These are phyloP conservation scores for Malus fusca DNA, from an alignment of 306 rosid species.

Conservation along the genomic window DNA sequence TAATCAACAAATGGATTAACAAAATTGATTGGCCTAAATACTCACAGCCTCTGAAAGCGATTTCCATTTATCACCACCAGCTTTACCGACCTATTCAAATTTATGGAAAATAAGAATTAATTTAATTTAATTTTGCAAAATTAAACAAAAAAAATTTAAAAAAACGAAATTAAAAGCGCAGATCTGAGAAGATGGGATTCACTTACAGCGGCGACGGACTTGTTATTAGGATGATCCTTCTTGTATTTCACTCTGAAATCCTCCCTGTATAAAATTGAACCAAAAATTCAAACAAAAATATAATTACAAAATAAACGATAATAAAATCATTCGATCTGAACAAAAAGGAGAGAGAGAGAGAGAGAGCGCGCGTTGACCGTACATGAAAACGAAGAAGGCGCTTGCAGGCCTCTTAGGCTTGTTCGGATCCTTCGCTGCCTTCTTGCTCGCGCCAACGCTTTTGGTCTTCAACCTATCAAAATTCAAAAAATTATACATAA, in stretches of 20 bases:
- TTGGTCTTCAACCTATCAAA: slow-evolving; percentile 62
- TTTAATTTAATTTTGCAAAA: neutral
- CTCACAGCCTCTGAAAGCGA: slow-evolving; percentile 75
- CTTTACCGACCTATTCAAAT: slow-evolving; percentile 64
- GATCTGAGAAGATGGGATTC: neutral
- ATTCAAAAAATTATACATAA: neutral
- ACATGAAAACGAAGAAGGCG: slow-evolving; percentile 95
- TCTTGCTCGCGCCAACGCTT: slow-evolving; percentile 56
- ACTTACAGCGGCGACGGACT: slow-evolving; percentile 68
- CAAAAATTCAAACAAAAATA: neutral
- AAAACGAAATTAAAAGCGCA: neutral
- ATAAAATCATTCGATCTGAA: neutral
- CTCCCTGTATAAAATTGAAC: slow-evolving; percentile 31
- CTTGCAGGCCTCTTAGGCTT: slow-evolving; percentile 92
- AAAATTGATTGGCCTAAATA: neutral
- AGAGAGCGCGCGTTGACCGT: slow-evolving; percentile 1
- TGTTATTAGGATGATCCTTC: slow-evolving; percentile 73
- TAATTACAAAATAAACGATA: neutral
- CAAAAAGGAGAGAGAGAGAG: no score
- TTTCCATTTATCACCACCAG: slow-evolving; percentile 82
- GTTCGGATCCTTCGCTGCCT: slow-evolving; percentile 85
- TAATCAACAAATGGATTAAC: neutral
- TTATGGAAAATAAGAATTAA: no score
- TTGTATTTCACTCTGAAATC: slow-evolving; percentile 69
- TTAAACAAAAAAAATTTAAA: neutral